Evolutionary conservation across 2,329 filamentous ascomycete genomes (phyloP).

Genomic region (Fusarium transvaalense): DNA sequence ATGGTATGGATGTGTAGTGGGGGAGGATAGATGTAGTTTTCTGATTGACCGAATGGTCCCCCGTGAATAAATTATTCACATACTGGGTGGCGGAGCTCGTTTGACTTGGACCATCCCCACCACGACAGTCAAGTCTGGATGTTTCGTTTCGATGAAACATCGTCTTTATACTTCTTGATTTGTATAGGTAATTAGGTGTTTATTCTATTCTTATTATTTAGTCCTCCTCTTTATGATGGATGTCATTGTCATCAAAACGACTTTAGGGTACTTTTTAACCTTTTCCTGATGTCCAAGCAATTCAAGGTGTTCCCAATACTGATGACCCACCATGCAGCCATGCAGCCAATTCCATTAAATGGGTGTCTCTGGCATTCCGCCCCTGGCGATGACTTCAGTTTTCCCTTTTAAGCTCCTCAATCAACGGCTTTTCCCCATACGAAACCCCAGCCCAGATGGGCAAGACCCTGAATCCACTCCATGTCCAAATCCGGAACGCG

Average conservation of each 20-base stretch:
- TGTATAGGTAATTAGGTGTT: not conserved
- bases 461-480: not conserved
- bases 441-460: not conserved
- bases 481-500: conserved; percentile 1
- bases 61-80: not conserved
- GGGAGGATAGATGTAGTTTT: not conserved
- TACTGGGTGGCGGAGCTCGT: not conserved
- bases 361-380: not conserved
- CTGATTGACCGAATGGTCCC: not conserved
- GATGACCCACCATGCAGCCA: not conserved
- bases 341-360: not conserved
- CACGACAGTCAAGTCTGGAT: not conserved
- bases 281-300: no score
- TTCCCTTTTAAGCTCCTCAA: no score
- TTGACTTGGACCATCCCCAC: not conserved
- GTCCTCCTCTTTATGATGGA: accelerated
- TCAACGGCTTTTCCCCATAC: not conserved
- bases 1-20: conserved; percentile 52
- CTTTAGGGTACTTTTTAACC: no score
- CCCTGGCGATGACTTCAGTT: not conserved
- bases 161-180: not conserved
- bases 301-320: no score
- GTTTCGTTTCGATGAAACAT: not conserved
- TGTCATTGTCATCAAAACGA: accelerated
- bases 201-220: not conserved